Conservation (phyloP, 768 basidiomycete species). For the Chlorophyllum brunneum region DNA sequence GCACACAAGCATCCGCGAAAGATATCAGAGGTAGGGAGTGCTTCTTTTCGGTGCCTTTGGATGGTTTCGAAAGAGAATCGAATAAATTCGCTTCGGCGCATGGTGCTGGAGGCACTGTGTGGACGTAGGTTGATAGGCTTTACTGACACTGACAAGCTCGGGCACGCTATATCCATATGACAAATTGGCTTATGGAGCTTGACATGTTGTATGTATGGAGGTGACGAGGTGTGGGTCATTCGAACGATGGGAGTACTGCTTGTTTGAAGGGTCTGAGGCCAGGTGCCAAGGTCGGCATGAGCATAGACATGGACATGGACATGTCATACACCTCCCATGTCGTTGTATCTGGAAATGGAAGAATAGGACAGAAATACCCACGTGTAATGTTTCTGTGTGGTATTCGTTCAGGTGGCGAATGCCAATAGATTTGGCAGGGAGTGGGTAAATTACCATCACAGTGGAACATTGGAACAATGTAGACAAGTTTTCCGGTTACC, state of each 20-base stretch:
- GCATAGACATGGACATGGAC: neutral
- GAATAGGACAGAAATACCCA: neutral
- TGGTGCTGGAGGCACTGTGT: neutral
- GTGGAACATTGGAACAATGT: slow-evolving; percentile 2
- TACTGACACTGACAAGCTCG: neutral
- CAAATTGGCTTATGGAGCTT: neutral
- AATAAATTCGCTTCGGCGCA: too few species aligned
- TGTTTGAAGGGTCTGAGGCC: neutral
- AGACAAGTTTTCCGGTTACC: neutral
- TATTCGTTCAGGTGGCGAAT: slow-evolving; percentile 4
- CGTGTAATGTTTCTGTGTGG: neutral
- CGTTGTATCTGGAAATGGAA: slow-evolving; percentile 9
- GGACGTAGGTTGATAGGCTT: slow-evolving; percentile 4
- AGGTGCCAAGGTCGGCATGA: neutral
- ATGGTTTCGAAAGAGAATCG: too few species aligned
- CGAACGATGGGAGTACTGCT: neutral
- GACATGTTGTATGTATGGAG: neutral
- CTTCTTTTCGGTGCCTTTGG: slow-evolving; percentile 8
- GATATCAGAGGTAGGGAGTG: neutral
- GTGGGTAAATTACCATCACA: slow-evolving; percentile 11
- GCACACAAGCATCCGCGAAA: slow-evolving; percentile 3
- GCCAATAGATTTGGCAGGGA: slow-evolving; percentile 6
- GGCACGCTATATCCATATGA: neutral
- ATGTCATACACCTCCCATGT: neutral
- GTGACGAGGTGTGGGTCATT: slow-evolving; percentile 8